Evolutionary conservation across 768 basidiomycete species (phyloP).

Genomic region (Phylloporus sp.): DNA sequence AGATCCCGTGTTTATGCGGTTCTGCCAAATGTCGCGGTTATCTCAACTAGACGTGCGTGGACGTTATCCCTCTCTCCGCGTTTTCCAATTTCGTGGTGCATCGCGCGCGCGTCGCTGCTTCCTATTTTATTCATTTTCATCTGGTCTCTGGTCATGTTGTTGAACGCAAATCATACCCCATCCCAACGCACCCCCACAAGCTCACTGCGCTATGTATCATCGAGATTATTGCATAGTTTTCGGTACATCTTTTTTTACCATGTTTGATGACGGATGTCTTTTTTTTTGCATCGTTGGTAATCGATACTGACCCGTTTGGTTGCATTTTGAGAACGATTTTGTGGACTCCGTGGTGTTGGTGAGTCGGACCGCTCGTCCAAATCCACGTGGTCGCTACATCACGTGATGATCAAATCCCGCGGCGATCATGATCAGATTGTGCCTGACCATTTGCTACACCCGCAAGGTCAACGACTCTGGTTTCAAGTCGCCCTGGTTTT

Average conservation of each 20-base stretch:
- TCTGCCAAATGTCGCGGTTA: slow-evolving; percentile 89
- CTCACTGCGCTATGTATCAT: slow-evolving; percentile 30
- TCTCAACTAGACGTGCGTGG: slow-evolving; percentile 68
- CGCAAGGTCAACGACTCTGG: no score
- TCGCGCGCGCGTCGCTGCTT: not conserved
- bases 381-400: no score
- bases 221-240: slow-evolving; percentile 22
- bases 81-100: not conserved
- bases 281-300: slow-evolving; percentile 13
- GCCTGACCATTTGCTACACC: no score
- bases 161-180: slow-evolving; percentile 22
- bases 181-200: no score
- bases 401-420: no score
- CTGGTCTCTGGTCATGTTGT: slow-evolving; percentile 4
- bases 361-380: no score
- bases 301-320: slow-evolving; percentile 11
- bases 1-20: slow-evolving; percentile 90
- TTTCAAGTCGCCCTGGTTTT: no score
- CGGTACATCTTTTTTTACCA: not conserved
- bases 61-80: not conserved
- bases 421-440: no score
- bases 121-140: not conserved
- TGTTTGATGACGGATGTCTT: not conserved
- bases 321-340: no score
- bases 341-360: no score